phyloP scores from a whole-genome alignment of 768 basidiomycete species.

The Mycena polygramma region DNA sequence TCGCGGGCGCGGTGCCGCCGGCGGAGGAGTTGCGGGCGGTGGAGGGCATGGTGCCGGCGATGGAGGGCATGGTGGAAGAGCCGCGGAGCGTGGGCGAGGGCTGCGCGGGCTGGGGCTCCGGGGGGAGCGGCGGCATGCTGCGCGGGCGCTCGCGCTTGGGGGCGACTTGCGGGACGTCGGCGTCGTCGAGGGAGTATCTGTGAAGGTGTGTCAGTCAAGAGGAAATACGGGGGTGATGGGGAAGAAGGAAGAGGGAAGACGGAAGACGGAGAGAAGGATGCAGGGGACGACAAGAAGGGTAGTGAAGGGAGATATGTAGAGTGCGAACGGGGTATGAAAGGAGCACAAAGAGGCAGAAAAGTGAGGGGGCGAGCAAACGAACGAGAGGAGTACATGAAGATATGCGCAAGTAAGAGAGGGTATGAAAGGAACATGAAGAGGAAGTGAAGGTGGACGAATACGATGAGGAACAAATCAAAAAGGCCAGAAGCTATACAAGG shows the following conservation, averaged over 20 bases:
- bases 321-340: no score
- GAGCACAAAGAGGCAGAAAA: neutral
- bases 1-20: no score
- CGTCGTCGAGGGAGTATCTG: conserved; percentile 46
- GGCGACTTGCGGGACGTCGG: conserved; percentile 14
- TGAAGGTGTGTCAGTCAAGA: neutral
- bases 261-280: neutral
- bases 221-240: neutral
- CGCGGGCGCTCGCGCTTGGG: neutral
- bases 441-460: no score
- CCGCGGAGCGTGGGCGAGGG: conserved; percentile 1
- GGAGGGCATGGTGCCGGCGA: conserved; percentile 1
- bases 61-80: conserved; percentile 11
- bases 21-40: no score
- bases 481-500: no score
- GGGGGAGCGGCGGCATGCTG: conserved; percentile 24
- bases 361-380: no score
- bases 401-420: no score
- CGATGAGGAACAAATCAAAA: no score
- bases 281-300: neutral
- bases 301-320: no score
- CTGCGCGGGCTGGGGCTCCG: neutral
- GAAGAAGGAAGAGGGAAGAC: neutral
- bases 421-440: no score
- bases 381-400: no score